Percentiles rank a stretch among this genome's conserved stretches.
Evolutionary conservation across 1,284 basidiomycete species (phyloP).

Genomic region (Phellopilus nigrolimitatus): DNA sequence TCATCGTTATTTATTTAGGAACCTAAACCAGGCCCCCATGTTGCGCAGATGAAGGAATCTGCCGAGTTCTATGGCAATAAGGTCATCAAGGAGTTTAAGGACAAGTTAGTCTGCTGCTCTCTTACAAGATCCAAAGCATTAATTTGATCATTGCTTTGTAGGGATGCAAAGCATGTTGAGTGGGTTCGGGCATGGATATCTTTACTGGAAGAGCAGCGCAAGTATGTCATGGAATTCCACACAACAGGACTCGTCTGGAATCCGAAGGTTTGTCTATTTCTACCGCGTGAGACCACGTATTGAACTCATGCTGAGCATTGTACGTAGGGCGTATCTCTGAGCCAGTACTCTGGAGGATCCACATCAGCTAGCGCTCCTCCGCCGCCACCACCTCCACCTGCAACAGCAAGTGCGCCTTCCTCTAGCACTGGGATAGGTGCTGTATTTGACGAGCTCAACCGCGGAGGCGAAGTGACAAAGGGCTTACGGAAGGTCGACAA

Average conservation of each 20-base stretch:
- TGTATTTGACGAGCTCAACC: constrained; percentile 92
- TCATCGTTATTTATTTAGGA: constrained; percentile 40
- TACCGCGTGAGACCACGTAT: neutral
- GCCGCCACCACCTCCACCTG: constrained; percentile 44
- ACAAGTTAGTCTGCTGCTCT: constrained; percentile 52
- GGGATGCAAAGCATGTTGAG: constrained; percentile 83
- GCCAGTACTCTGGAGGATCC: constrained; percentile 44
- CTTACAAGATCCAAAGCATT: constrained; percentile 3
- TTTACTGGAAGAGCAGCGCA: constrained; percentile 74
- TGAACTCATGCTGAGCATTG: neutral
- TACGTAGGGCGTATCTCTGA: constrained; percentile 56
- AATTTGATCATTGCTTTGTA: constrained; percentile 30
- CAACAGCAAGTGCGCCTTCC: constrained; percentile 27
- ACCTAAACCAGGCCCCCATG: constrained; percentile 77
- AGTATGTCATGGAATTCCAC: constrained; percentile 86
- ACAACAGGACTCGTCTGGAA: constrained; percentile 92
- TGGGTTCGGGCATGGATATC: constrained; percentile 80
- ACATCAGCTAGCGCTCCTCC: constrained; percentile 57
- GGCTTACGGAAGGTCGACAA: constrained; percentile 91
- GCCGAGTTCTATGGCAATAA: constrained; percentile 89
- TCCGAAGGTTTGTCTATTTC: constrained; percentile 47
- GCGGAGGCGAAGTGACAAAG: constrained; percentile 87
- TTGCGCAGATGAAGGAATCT: constrained; percentile 86
- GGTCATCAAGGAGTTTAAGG: constrained; percentile 91
- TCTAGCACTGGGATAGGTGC: constrained; percentile 65